These are phyloP conservation scores for Erythrobasidium hasegawianum DNA, from an alignment of 1,284 basidiomycete genomes.

Conservation along the genomic window DNA sequence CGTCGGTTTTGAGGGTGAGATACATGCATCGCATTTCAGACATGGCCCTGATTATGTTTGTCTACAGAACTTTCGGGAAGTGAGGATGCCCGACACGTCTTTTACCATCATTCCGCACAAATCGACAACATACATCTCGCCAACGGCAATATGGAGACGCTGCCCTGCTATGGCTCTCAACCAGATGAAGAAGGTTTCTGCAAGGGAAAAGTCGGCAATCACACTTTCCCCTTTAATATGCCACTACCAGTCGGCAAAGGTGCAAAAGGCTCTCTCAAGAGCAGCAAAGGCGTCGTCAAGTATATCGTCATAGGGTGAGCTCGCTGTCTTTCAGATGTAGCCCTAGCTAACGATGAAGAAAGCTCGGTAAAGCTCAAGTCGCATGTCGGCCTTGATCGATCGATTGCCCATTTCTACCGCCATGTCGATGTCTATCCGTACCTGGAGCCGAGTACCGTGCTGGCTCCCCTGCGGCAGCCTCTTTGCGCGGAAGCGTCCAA, in stretches of 20 bases:
- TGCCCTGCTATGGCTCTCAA: constrained; percentile 54
- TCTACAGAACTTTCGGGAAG: constrained; percentile 58
- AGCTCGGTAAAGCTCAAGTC: constrained; percentile 78
- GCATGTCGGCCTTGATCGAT: constrained; percentile 58
- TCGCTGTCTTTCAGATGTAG: too few relatives aligned
- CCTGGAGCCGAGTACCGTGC: constrained; percentile 62
- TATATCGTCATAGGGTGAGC: constrained; percentile 80
- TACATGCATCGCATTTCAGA: too few relatives aligned
- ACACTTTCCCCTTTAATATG: constrained; percentile 76
- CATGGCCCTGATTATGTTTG: too few relatives aligned
- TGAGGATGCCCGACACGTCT: constrained; percentile 67
- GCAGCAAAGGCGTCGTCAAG: constrained; percentile 63
- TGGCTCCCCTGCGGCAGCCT: constrained; percentile 62
- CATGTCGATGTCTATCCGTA: constrained; percentile 78
- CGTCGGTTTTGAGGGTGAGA: constrained; percentile 74
- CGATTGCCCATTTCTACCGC: constrained; percentile 89
- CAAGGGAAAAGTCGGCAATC: constrained; percentile 57
- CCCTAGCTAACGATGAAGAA: too few relatives aligned
- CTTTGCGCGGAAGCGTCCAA: constrained; percentile 61
- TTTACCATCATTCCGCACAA: constrained; percentile 72
- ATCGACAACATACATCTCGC: constrained; percentile 52
- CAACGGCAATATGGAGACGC: constrained; percentile 46
- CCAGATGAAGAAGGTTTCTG: constrained; percentile 69
- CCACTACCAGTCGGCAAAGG: constrained; percentile 63
- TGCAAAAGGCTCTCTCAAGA: constrained; percentile 66